phyloP scores from a whole-genome alignment of 2,329 filamentous ascomycete genomes.

The Corinectria fuckeliana region DNA sequence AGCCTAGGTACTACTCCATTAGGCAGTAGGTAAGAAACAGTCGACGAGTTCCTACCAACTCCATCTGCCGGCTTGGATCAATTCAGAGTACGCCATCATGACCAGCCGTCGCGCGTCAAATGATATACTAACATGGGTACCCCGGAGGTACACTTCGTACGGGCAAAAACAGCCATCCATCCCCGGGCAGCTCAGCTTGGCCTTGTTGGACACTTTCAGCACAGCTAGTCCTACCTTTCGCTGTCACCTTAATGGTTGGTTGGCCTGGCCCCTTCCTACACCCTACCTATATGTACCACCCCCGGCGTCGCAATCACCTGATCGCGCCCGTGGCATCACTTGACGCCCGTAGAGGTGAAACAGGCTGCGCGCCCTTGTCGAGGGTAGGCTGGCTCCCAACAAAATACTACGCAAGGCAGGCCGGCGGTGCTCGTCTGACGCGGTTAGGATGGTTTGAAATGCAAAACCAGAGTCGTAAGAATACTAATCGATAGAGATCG shows the following conservation, averaged over 20 bases:
- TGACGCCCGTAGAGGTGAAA: conserved; percentile 23
- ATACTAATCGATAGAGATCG: too few species aligned
- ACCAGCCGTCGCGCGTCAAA: conserved; percentile 10
- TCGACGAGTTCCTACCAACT: too few species aligned
- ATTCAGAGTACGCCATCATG: conserved; percentile 4
- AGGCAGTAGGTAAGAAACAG: too few species aligned
- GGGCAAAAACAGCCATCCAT: background rate
- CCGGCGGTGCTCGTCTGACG: background rate
- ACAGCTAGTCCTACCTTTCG: too few species aligned
- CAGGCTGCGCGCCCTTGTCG: conserved; percentile 20
- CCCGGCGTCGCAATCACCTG: conserved; percentile 20
- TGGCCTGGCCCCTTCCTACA: conserved; percentile 2
- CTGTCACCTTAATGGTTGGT: too few species aligned
- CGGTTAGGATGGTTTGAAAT: background rate
- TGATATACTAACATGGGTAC: conserved; percentile 12
- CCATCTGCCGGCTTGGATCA: background rate
- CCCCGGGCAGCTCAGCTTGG: background rate
- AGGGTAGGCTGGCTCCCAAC: background rate
- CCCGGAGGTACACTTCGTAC: background rate
- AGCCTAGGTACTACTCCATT: too few species aligned
- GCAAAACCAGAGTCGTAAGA: too few species aligned
- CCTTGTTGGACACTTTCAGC: too few species aligned
- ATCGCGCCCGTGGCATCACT: conserved; percentile 18
- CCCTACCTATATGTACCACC: background rate
- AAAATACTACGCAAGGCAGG: conserved; percentile 5